Base-by-base conservation (phyloP, 139 green algal species). In the Raphidocelis subcapitata region DNA sequence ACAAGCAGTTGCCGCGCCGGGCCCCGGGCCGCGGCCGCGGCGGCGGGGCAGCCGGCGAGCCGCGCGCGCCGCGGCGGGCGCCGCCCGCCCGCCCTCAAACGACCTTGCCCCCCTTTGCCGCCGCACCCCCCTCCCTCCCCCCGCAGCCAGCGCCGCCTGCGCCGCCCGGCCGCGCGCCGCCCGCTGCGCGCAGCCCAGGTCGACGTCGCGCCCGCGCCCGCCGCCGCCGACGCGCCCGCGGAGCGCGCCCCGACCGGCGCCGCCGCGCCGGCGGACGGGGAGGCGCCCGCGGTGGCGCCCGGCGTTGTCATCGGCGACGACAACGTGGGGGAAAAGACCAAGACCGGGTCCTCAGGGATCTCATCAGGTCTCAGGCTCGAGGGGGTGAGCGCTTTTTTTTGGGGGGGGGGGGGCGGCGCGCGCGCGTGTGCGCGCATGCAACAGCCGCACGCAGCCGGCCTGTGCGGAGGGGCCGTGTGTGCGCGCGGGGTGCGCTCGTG, bases 291-390 rank as follows among this genome's bases (percentile, higher is more conserved):
- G 20, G 67, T 74, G 5, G 54, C 68, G 35, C 54, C 68, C 35
- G 68, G 68, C 52, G 68, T 74, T 44, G 68, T 74, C 2, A 29
- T 67, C 24, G 69, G 60, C 46, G 59, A 62, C 28, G 60, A 69
- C 60, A 26, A 36, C 21, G n/a, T 31, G 24, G 69, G 52, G 3
- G 44, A 62, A 3, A 49, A 62, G 31, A 49, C 21, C 18, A 29
- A 36, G 18, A 5, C 60, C 12, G 69, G 74, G 23, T 60, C 54
- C 1, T 86, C 80, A 0, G 83, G 84, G 35, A 88, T 95, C 46
- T 76, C 82, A 31, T 92, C 83, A 1, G 90, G 90, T 21, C 74
- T 95, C 28, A 83, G 87, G 33, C 76, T 95, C 5, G 89, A 95
- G 35, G 86, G 89, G 18, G 89, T 94, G 73, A 87, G 84, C 24